Conservation (phyloP, 2,329 filamentous ascomycete genomes). For the Pseudopyrenochaeta lycopersici region DNA sequence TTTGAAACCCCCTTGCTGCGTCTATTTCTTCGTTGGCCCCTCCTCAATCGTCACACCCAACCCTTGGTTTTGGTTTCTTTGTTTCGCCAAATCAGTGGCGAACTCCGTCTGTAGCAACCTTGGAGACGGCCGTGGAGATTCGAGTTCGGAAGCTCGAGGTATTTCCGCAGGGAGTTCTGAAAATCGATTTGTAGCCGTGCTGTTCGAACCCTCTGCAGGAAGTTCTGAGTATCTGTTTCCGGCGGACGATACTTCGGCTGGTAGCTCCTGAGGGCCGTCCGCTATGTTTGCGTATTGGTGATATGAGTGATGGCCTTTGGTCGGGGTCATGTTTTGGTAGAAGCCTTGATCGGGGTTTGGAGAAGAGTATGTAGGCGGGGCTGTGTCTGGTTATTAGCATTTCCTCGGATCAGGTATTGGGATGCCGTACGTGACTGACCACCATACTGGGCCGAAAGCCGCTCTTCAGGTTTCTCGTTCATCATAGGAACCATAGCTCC, state of each 20-base stretch:
- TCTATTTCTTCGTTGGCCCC: not conserved
- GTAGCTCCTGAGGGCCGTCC: slow-evolving; percentile 28
- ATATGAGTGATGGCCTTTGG: slow-evolving; percentile 18
- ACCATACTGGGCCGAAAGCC: slow-evolving; percentile 15
- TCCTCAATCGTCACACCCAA: slow-evolving; percentile 18
- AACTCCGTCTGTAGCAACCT: slow-evolving; percentile 21
- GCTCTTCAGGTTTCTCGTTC: slow-evolving; percentile 16
- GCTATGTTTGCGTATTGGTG: slow-evolving; percentile 24
- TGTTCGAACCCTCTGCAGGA: slow-evolving; percentile 22
- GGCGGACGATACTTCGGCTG: slow-evolving; percentile 15
- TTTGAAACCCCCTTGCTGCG: not conserved
- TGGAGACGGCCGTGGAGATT: slow-evolving; percentile 29
- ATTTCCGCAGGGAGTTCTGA: slow-evolving; percentile 31
- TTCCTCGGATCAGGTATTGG: not conserved
- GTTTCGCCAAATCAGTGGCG: slow-evolving; percentile 15
- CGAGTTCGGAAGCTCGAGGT: slow-evolving; percentile 21
- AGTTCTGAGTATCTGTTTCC: slow-evolving; percentile 31
- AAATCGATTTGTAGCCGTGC: slow-evolving; percentile 14
- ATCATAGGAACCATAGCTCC: slow-evolving; percentile 22
- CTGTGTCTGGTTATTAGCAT: slow-evolving; percentile 21
- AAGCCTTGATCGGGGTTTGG: slow-evolving; percentile 27
- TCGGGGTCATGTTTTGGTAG: slow-evolving; percentile 16
- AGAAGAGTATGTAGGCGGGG: slow-evolving; percentile 35
- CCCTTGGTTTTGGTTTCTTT: slow-evolving; percentile 11
- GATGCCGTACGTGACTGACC: slow-evolving; percentile 32